phyloP scores from a whole-genome alignment of 495 filamentous ascomycete species.

The Penicillium salamii region DNA sequence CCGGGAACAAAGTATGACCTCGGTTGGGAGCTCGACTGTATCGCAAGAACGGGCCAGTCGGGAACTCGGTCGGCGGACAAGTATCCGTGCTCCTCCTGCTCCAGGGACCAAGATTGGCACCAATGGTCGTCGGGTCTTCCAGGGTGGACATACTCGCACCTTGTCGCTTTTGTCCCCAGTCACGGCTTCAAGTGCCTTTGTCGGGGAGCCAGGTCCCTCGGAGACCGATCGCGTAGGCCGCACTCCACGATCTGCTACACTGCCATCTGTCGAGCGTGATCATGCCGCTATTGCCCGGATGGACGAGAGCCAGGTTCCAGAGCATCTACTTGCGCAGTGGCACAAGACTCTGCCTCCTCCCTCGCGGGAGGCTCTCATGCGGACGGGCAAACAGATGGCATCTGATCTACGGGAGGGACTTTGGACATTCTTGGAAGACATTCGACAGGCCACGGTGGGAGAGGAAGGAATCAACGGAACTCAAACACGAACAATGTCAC shows the following conservation, averaged over 20 bases:
- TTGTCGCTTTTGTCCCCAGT: constrained; percentile 80
- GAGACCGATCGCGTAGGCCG: constrained; percentile 37
- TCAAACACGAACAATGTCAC: constrained; percentile 38
- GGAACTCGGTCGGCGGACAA: constrained; percentile 50
- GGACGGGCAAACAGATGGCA: constrained; percentile 81
- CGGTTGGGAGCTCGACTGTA: constrained; percentile 30
- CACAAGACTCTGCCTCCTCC: constrained; percentile 43
- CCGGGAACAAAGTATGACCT: constrained; percentile 32
- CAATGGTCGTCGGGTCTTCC: constrained; percentile 58
- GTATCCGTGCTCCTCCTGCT: constrained; percentile 32
- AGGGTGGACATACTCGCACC: constrained; percentile 75
- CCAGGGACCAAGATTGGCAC: constrained; percentile 39
- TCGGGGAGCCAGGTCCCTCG: constrained; percentile 4
- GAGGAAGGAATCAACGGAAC: constrained; percentile 76
- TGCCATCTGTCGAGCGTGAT: constrained; percentile 43
- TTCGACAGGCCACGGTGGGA: constrained; percentile 90
- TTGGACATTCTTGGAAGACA: constrained; percentile 96
- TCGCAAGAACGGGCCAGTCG: constrained; percentile 38
- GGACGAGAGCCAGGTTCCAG: constrained; percentile 28
- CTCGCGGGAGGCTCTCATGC: constrained; percentile 56
- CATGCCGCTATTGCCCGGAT: constrained; percentile 14
- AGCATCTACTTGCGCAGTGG: constrained; percentile 39
- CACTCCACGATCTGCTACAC: constrained; percentile 43
- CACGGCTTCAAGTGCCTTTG: constrained; percentile 11
- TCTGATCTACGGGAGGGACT: constrained; percentile 84